Percentiles rank a stretch among this genome's conserved stretches.
phyloP scores from a whole-genome alignment of 257 asterid genomes.

The Penstemon barbatus region DNA sequence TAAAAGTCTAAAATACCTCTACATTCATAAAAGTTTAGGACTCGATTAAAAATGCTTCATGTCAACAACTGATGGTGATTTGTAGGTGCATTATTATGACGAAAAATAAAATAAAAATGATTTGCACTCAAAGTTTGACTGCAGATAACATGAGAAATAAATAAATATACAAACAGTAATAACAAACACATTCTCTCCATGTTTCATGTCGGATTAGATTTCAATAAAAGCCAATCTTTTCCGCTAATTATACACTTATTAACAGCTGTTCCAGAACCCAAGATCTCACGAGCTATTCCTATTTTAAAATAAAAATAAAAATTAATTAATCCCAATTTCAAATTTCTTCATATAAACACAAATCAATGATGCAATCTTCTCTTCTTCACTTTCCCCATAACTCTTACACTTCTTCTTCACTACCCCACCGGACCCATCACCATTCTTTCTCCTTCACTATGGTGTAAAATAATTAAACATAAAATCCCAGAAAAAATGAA shows the following conservation, averaged over 20 bases:
- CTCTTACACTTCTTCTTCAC: constrained; percentile 22
- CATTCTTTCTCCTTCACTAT: constrained; percentile 14
- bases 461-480: constrained; percentile 27
- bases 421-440: constrained; percentile 37
- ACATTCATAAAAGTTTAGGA: too few species aligned
- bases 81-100: not conserved
- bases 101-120: not conserved
- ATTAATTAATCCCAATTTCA: constrained; percentile 32
- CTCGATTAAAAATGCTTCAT: not conserved
- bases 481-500: constrained; percentile 31
- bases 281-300: constrained; percentile 56
- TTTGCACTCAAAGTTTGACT: constrained; percentile 33
- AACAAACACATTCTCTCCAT: constrained; percentile 58
- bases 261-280: constrained; percentile 64
- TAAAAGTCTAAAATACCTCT: too few species aligned
- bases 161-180: constrained; percentile 26
- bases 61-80: constrained; percentile 1
- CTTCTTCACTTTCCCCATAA: constrained; percentile 32
- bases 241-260: constrained; percentile 41
- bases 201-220: constrained; percentile 51
- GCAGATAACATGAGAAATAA: constrained; percentile 22
- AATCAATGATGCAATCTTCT: constrained; percentile 33
- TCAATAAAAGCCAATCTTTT: constrained; percentile 48
- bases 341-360: constrained; percentile 21
- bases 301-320: not conserved